Conservation (phyloP, 768 basidiomycete genomes). For the Tylopilus subfusipes region DNA sequence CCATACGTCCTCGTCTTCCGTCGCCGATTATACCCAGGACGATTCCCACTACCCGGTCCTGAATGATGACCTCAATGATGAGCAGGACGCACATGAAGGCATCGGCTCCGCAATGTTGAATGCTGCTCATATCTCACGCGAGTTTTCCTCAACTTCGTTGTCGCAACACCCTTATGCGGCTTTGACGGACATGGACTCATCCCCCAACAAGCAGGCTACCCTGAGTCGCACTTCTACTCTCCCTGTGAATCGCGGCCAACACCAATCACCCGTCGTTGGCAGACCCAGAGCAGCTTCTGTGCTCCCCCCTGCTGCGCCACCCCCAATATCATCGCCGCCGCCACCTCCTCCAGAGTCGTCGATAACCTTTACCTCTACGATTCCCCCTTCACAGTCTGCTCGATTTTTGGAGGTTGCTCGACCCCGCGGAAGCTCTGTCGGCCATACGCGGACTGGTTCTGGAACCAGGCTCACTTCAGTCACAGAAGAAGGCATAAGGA, state of each 20-base stretch:
- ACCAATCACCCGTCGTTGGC: slow-evolving; percentile 23
- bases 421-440: slow-evolving; percentile 46
- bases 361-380: slow-evolving; percentile 24
- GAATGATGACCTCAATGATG: slow-evolving; percentile 26
- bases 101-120: slow-evolving; percentile 46
- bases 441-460: slow-evolving; percentile 56
- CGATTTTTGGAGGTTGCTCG: slow-evolving; percentile 38
- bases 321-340: slow-evolving; percentile 58
- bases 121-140: slow-evolving; percentile 29
- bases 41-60: slow-evolving; percentile 26
- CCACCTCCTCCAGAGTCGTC: slow-evolving; percentile 48
- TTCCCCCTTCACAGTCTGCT: slow-evolving; percentile 29
- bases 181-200: slow-evolving; percentile 37
- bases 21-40: slow-evolving; percentile 38
- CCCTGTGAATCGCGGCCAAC: slow-evolving; percentile 29
- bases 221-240: slow-evolving; percentile 37
- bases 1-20: slow-evolving; percentile 46
- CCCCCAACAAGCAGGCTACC: slow-evolving; percentile 20
- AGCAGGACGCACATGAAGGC: slow-evolving; percentile 39
- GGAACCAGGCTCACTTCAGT: slow-evolving; percentile 55
- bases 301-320: slow-evolving; percentile 64
- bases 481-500: slow-evolving; percentile 52
- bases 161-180: slow-evolving; percentile 51
- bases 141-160: slow-evolving; percentile 23
- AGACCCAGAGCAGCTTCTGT: slow-evolving; percentile 56